Percentiles rank a stretch among this genome's conserved stretches.
Evolutionary conservation across 2,329 filamentous ascomycete genomes (phyloP).

Genomic region (Alternaria triticimaculans): DNA sequence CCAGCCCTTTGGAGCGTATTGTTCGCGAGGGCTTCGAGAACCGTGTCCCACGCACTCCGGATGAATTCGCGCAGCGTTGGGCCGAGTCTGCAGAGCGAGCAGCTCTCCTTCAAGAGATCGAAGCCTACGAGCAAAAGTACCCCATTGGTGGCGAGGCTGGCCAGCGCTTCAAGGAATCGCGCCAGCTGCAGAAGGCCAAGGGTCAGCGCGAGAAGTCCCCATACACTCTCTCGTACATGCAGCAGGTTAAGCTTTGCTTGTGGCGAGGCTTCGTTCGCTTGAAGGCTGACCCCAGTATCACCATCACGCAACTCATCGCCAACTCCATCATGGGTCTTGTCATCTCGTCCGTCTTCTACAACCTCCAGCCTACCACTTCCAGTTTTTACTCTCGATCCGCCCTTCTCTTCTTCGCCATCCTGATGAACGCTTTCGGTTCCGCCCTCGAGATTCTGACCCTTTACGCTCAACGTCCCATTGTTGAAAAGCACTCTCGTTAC

Average conservation of each 20-base stretch:
- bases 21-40: slow-evolving; percentile 54
- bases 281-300: slow-evolving; percentile 76
- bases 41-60: slow-evolving; percentile 56
- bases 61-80: slow-evolving; percentile 61
- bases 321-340: slow-evolving; percentile 81
- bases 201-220: slow-evolving; percentile 71
- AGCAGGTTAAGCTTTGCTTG: slow-evolving; percentile 81
- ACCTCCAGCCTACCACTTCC: slow-evolving; percentile 67
- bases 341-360: slow-evolving; percentile 81
- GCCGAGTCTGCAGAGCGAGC: slow-evolving; percentile 59
- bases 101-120: slow-evolving; percentile 53
- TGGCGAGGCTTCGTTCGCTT: slow-evolving; percentile 81
- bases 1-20: slow-evolving; percentile 57
- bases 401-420: slow-evolving; percentile 84
- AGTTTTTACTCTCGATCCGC: slow-evolving; percentile 83
- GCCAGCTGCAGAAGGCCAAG: slow-evolving; percentile 56
- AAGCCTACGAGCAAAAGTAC: slow-evolving; percentile 55
- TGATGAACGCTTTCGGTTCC: slow-evolving; percentile 84
- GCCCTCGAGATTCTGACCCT: slow-evolving; percentile 85
- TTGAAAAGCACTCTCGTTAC: slow-evolving; percentile 87
- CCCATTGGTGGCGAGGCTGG: slow-evolving; percentile 54
- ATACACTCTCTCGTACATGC: slow-evolving; percentile 77
- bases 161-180: slow-evolving; percentile 55
- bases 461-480: slow-evolving; percentile 87
- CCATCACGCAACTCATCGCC: slow-evolving; percentile 70